These are phyloP conservation scores for Yamadazyma kitorensis DNA, from an alignment of 805 yeast species.

Conservation along the genomic window DNA sequence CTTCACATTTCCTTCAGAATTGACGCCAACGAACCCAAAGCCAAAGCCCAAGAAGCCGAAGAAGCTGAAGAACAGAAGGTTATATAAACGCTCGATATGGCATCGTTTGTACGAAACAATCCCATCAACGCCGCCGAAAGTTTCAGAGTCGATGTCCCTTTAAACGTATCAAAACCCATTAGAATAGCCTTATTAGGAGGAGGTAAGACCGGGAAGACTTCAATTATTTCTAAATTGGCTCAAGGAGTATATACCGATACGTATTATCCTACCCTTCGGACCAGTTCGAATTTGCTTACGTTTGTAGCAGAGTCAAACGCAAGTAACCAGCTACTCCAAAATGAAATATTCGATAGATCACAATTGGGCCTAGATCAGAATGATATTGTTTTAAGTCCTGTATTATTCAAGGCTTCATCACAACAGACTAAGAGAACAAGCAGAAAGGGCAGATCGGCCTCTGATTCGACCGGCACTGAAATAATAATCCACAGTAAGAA, in stretches of 20 bases:
- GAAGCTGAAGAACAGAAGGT: too few relatives aligned
- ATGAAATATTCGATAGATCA: background rate
- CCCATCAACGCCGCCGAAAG: constrained; percentile 5
- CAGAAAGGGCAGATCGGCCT: constrained; percentile 16
- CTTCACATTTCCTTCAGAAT: too few relatives aligned
- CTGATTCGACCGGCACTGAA: constrained; percentile 26
- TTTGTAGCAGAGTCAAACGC: constrained; percentile 40
- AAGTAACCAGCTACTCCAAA: constrained; percentile 7
- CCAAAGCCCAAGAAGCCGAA: too few relatives aligned
- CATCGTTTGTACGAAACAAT: constrained; percentile 13
- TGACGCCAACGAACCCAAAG: too few relatives aligned
- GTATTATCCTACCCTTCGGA: constrained; percentile 69
- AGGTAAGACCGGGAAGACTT: constrained; percentile 57
- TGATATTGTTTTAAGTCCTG: constrained; percentile 27
- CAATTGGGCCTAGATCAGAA: constrained; percentile 1
- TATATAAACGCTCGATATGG: constrained; percentile 10
- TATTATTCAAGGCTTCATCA: constrained; percentile 8
- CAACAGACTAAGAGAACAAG: constrained; percentile 6
- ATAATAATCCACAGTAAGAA: constrained; percentile 11
- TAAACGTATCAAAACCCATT: constrained; percentile 40
- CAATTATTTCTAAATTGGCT: constrained; percentile 49
- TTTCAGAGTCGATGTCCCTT: constrained; percentile 10
- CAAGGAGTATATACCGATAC: constrained; percentile 57
- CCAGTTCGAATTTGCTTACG: constrained; percentile 56
- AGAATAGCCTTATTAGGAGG: constrained; percentile 63